These are phyloP conservation scores for Saksenaea vasiformis DNA, from an alignment of 371 early-diverging fungal genomes.

Conservation along the genomic window DNA sequence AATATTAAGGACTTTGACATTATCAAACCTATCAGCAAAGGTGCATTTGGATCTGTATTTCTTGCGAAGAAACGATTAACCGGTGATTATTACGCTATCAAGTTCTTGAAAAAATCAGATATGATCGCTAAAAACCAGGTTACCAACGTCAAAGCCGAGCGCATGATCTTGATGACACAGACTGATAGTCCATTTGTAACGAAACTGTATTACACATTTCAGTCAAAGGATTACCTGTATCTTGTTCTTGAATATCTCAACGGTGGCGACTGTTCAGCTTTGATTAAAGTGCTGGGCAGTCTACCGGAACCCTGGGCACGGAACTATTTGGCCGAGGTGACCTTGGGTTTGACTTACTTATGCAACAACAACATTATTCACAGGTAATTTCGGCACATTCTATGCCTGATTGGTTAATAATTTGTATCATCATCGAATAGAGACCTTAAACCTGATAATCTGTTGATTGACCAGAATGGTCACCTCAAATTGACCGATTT, in stretches of 20 bases:
- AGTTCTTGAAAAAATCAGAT: slow-evolving; percentile 86
- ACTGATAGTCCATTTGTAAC: slow-evolving; percentile 94
- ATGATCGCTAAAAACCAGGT: slow-evolving; percentile 94
- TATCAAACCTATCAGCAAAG: slow-evolving; percentile 91
- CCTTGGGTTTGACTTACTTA: slow-evolving; percentile 92
- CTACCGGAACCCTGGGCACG: slow-evolving; percentile 89
- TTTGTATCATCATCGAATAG: slow-evolving; percentile 31
- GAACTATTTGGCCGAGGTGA: slow-evolving; percentile 94
- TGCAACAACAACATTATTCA: slow-evolving; percentile 85
- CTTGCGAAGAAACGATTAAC: slow-evolving; percentile 85
- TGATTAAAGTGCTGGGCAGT: slow-evolving; percentile 83
- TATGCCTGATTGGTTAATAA: neutral
- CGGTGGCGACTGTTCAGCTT: slow-evolving; percentile 96
- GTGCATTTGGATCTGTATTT: slow-evolving; percentile 91
- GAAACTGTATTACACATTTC: slow-evolving; percentile 91
- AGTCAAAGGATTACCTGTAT: slow-evolving; percentile 89
- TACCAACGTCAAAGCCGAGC: slow-evolving; percentile 87
- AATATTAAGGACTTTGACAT: slow-evolving; percentile 91
- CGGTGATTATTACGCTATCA: slow-evolving; percentile 90
- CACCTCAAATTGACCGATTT: slow-evolving; percentile 95
- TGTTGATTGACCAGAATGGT: slow-evolving; percentile 88
- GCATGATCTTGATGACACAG: slow-evolving; percentile 84
- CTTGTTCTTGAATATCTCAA: slow-evolving; percentile 96
- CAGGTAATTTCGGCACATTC: slow-evolving; percentile 54
- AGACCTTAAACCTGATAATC: slow-evolving; percentile 91